These are phyloP conservation scores for Citrus reticulata DNA, from an alignment of 345 rosid genomes.

Conservation along the genomic window DNA sequence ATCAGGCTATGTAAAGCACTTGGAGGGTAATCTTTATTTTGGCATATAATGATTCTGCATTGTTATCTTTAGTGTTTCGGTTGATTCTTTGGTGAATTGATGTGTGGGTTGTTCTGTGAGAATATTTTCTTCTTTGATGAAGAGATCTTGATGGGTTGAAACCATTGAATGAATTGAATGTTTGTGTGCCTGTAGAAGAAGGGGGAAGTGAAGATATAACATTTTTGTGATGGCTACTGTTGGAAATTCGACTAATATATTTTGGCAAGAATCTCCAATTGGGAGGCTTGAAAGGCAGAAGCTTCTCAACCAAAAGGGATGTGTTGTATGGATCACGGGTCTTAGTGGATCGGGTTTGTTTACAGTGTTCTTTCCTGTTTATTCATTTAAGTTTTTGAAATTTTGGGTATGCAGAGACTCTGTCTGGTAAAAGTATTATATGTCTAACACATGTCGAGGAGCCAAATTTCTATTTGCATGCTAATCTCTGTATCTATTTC, in stretches of 20 bases:
- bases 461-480: neutral
- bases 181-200: constrained; percentile 2
- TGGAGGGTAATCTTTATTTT: neutral
- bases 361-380: neutral
- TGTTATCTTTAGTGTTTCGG: neutral
- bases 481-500: neutral
- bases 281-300: constrained; percentile 78
- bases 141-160: neutral
- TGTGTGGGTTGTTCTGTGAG: too few species aligned
- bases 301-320: constrained; percentile 77
- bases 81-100: too few species aligned
- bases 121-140: neutral
- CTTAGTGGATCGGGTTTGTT: constrained; percentile 91
- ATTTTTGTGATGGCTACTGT: constrained; percentile 55
- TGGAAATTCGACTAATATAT: constrained; percentile 68
- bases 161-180: constrained; percentile 2
- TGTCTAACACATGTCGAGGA: neutral
- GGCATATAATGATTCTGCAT: neutral
- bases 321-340: constrained; percentile 95
- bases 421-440: neutral
- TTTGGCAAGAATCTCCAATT: constrained; percentile 88
- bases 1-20: neutral
- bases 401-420: neutral
- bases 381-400: neutral
- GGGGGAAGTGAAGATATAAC: constrained; percentile 10